Evolutionary conservation across 2,329 filamentous ascomycete species (phyloP).

Genomic region (Alternaria longipes): DNA sequence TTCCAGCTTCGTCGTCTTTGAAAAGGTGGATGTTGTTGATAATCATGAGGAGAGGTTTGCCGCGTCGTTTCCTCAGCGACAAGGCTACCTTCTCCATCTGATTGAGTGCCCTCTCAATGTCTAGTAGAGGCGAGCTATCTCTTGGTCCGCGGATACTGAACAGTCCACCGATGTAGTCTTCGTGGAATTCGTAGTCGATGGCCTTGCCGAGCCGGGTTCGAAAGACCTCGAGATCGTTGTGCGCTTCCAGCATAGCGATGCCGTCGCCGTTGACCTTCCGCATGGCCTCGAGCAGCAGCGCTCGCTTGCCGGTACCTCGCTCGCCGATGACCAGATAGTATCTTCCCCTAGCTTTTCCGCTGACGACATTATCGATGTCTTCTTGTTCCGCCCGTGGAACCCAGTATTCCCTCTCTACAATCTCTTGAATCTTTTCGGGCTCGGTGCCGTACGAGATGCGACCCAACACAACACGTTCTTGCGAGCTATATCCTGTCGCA

Average conservation of each 20-base stretch:
- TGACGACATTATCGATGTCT: constrained; percentile 81
- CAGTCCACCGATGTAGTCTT: constrained; percentile 95
- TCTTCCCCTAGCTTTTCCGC: constrained; percentile 75
- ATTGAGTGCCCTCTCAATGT: constrained; percentile 96
- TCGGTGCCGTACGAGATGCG: constrained; percentile 42
- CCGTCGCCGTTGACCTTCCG: constrained; percentile 86
- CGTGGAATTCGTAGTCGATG: constrained; percentile 94
- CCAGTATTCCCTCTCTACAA: constrained; percentile 72
- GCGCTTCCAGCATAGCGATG: constrained; percentile 93
- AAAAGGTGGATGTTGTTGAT: constrained; percentile 94
- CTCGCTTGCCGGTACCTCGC: constrained; percentile 94
- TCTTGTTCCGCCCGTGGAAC: constrained; percentile 81
- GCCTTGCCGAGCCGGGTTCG: constrained; percentile 91
- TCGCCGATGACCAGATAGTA: constrained; percentile 94
- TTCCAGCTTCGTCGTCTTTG: constrained; percentile 87
- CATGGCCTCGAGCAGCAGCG: constrained; percentile 95
- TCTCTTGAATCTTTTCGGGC: constrained; percentile 37
- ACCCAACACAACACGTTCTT: constrained; percentile 44
- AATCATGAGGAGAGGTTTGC: constrained; percentile 81
- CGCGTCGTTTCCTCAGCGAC: constrained; percentile 67
- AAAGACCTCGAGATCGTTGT: constrained; percentile 93
- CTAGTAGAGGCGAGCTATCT: constrained; percentile 88
- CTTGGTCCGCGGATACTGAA: constrained; percentile 93
- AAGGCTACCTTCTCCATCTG: constrained; percentile 96
- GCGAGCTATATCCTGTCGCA: constrained; percentile 44